phyloP scores from a whole-genome alignment of 2,329 filamentous ascomycete species.

The Ceratocystis alfenasii region DNA sequence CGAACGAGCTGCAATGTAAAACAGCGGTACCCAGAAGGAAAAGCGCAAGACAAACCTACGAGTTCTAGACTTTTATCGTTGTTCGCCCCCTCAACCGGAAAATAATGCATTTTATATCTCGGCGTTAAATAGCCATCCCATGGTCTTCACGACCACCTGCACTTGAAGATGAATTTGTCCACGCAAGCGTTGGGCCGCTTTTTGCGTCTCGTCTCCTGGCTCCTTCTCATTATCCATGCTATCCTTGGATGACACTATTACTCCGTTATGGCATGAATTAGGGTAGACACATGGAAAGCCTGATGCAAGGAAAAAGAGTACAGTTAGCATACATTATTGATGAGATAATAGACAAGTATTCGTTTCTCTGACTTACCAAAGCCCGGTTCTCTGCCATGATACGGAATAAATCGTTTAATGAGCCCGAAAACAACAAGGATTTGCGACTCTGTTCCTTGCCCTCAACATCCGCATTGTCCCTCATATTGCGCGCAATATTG shows the following conservation, averaged over 20 bases:
- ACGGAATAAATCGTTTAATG: constrained; percentile 53
- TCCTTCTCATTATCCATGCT: background rate
- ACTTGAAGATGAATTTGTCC: background rate
- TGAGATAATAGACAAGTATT: constrained; percentile 17
- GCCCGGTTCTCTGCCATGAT: constrained; percentile 57
- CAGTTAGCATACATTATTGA: constrained; percentile 10
- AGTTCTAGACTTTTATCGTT: background rate
- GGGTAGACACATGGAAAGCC: constrained; percentile 34
- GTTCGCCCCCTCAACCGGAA: no score
- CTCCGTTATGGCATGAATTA: constrained; percentile 31
- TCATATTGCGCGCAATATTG: constrained; percentile 59
- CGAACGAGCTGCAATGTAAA: background rate
- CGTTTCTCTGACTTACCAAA: constrained; percentile 35
- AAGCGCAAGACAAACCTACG: background rate
- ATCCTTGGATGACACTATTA: constrained; percentile 9
- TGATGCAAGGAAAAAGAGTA: constrained; percentile 22
- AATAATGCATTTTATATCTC: background rate
- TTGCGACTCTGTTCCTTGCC: constrained; percentile 42
- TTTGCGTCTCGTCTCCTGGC: background rate
- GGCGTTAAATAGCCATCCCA: background rate
- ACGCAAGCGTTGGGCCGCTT: background rate
- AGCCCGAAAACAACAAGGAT: constrained; percentile 53
- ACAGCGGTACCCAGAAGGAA: background rate
- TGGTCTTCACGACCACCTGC: background rate
- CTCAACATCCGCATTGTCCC: constrained; percentile 36